phyloP scores from a whole-genome alignment of 2,329 filamentous ascomycete genomes.

The Talaromyces sp. region DNA sequence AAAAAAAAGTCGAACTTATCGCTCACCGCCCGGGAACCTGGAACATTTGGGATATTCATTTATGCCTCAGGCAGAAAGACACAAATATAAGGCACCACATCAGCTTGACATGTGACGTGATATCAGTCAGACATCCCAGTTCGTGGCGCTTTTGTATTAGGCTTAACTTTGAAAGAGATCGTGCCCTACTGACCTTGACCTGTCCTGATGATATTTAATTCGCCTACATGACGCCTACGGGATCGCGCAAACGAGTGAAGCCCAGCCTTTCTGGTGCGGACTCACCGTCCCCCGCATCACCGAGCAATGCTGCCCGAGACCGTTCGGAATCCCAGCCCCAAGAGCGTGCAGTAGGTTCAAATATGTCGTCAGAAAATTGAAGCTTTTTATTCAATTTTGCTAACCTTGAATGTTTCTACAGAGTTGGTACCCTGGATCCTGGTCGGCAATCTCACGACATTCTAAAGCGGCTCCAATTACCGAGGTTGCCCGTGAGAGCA shows the following conservation, averaged over 20 bases:
- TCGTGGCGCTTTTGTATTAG: conserved; percentile 20
- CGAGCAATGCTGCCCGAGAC: conserved; percentile 29
- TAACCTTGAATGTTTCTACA: conserved; percentile 19
- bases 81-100: conserved; percentile 16
- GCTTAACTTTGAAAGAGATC: background rate
- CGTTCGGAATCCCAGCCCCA: conserved; percentile 30
- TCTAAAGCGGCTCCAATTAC: conserved; percentile 52
- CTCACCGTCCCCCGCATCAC: conserved; percentile 28
- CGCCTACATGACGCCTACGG: conserved; percentile 42
- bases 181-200: background rate
- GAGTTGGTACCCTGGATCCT: conserved; percentile 51
- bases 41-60: conserved; percentile 2
- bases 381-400: background rate
- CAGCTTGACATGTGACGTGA: conserved; percentile 37
- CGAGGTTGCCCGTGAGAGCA: conserved; percentile 54
- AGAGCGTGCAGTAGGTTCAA: conserved; percentile 35
- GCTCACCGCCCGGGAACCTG: conserved; percentile 21
- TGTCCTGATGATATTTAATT: conserved; percentile 38
- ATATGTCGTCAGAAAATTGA: background rate
- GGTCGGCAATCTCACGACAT: conserved; percentile 42
- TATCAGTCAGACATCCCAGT: conserved; percentile 29
- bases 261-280: conserved; percentile 39
- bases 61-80: conserved; percentile 31
- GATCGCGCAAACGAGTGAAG: conserved; percentile 49
- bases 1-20: conserved; percentile 32